Percentiles rank a stretch among this genome's conserved stretches.
These are phyloP conservation scores for Metschnikowia henanensis DNA, from an alignment of 805 yeast species.

Conservation along the genomic window DNA sequence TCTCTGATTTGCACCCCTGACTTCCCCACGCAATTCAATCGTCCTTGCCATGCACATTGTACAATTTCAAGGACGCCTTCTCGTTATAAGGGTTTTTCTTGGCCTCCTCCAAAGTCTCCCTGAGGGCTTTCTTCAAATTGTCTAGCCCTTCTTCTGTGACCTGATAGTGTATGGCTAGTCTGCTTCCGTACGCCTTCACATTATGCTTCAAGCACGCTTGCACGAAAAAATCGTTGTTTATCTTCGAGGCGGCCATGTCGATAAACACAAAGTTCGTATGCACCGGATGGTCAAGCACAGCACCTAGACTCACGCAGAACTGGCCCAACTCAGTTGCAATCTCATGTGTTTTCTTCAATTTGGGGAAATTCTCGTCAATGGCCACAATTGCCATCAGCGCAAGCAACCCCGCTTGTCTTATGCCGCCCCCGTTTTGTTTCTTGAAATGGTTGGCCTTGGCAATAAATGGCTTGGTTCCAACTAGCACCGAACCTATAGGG, in stretches of 20 bases:
- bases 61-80: conserved; percentile 6
- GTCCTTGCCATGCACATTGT: conserved; percentile 9
- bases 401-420: conserved; percentile 84
- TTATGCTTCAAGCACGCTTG: conserved; percentile 58
- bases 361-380: conserved; percentile 67
- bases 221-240: conserved; percentile 56
- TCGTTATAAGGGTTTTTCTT: conserved; percentile 44
- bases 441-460: conserved; percentile 79
- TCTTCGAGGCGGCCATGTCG: conserved; percentile 52
- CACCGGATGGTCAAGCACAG: conserved; percentile 68
- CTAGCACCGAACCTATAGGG: conserved; percentile 88
- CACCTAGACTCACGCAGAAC: conserved; percentile 52
- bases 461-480: conserved; percentile 60
- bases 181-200: conserved; percentile 65
- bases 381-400: conserved; percentile 81
- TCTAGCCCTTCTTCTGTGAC: conserved; percentile 32
- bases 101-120: conserved; percentile 57
- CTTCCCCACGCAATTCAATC: conserved; percentile 2
- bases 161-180: conserved; percentile 77
- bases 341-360: conserved; percentile 50
- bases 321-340: conserved; percentile 52
- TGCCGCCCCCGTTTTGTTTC: conserved; percentile 93
- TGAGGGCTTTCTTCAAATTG: conserved; percentile 47
- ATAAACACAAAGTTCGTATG: conserved; percentile 83
- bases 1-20: background rate